Evolutionary conservation across 257 asterid genomes (phyloP), one percentile per base, ranked within the genome.

Genomic region (Nemophila menziesii): DNA sequence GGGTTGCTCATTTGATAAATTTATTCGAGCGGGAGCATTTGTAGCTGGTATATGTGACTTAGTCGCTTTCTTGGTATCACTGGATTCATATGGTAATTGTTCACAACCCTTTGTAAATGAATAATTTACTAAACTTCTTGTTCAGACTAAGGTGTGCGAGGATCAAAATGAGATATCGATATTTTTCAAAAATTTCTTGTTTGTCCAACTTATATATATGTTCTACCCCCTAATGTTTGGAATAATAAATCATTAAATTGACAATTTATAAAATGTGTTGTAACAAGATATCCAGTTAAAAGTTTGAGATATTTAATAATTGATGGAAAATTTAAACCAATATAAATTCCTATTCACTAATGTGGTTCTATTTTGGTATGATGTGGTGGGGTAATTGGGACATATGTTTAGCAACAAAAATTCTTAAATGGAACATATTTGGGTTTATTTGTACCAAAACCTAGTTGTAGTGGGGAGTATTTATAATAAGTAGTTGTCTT

Each of bases 21-120:
- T 39, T 13, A 46, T 46, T 16, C 27, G n/a, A 18, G 29, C 27
- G 0, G 2, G 33, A 17, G 44, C 29, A 49, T 33, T 49, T 7
- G 3, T 0, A 8, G 29, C 5, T 49, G 20, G 55, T 18, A 49
- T 11, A 17, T 33, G 44, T 33, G 45, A 34, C 44, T 48, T n/a
- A n/a, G 53, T 48, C 53, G 19, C 53, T 27, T 16, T 26, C 36
- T 33, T 48, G 3, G 41, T 29, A 29, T 48, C 53, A 15, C 4
- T 33, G 12, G 33, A 48, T 8, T 22, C 41, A 27, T 48, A 16
- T 26, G 16, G 53, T 1, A 48, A 48, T 27, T 48, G 22, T 33
- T 43, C 11, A 43, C 51, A 16, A 42, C 17, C 5, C 18, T 14
- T 26, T 53, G 51, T 11, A 52, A 24, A 42, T 52, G 41, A 1